Evolutionary conservation across 2,329 filamentous ascomycete genomes (phyloP).

Genomic region (Aspergillus sp.): DNA sequence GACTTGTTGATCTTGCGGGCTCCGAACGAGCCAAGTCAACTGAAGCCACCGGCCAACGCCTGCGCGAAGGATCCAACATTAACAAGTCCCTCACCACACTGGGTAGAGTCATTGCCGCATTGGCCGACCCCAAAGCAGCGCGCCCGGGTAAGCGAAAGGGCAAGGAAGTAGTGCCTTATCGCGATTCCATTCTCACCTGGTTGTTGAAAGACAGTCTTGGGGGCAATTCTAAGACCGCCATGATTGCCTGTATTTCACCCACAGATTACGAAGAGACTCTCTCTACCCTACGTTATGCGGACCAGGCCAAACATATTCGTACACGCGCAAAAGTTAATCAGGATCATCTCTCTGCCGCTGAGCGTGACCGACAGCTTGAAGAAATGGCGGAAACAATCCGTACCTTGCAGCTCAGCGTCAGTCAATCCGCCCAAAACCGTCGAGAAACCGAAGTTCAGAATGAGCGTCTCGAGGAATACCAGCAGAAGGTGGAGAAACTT

Average conservation of each 20-base stretch:
- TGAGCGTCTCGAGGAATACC: slow-evolving; percentile 89
- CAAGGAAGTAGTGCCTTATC: slow-evolving; percentile 81
- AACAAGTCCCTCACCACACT: slow-evolving; percentile 98
- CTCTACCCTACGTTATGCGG: slow-evolving; percentile 92
- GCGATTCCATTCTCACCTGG: slow-evolving; percentile 82
- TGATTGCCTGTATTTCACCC: slow-evolving; percentile 97
- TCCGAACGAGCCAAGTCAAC: slow-evolving; percentile 94
- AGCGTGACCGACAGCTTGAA: slow-evolving; percentile 89
- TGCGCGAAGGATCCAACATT: slow-evolving; percentile 96
- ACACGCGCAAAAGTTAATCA: slow-evolving; percentile 95
- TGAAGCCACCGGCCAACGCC: slow-evolving; percentile 84
- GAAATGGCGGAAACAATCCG: slow-evolving; percentile 97
- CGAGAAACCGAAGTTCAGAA: slow-evolving; percentile 71
- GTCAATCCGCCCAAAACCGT: slow-evolving; percentile 67
- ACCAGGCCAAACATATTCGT: slow-evolving; percentile 96
- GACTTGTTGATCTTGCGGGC: slow-evolving; percentile 90
- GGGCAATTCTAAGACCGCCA: slow-evolving; percentile 96
- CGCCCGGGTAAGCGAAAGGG: slow-evolving; percentile 57
- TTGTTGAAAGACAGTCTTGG: slow-evolving; percentile 93
- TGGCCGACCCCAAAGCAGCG: slow-evolving; percentile 71
- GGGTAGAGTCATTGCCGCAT: slow-evolving; percentile 89
- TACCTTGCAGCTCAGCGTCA: slow-evolving; percentile 72
- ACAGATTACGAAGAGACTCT: slow-evolving; percentile 97
- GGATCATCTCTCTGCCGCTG: slow-evolving; percentile 85
- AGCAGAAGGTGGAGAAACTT: slow-evolving; percentile 84